Conservation (phyloP, 1,284 basidiomycete species). For the Pisolithus thermaeus region DNA sequence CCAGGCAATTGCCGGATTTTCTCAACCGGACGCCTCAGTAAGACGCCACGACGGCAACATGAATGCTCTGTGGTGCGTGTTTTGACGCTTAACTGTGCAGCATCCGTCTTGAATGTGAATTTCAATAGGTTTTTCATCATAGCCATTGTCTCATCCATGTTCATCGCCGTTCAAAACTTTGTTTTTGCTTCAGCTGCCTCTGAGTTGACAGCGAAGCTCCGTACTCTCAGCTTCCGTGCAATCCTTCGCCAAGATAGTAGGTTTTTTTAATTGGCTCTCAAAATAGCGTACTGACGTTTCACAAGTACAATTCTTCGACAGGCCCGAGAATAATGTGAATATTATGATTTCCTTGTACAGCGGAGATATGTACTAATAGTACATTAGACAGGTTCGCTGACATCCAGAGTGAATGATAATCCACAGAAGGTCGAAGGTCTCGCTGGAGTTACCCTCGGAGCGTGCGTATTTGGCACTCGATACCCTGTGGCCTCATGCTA, state of each 20-base stretch:
- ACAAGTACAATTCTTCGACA: conserved; percentile 81
- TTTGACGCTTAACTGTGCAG: background rate
- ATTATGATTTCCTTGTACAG: background rate
- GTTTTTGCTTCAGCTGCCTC: conserved; percentile 66
- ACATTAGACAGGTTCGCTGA: conserved; percentile 71
- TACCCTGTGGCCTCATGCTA: background rate
- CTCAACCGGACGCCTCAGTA: conserved; percentile 32
- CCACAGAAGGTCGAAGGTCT: conserved; percentile 91
- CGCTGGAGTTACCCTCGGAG: conserved; percentile 83
- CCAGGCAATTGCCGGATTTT: conserved; percentile 62
- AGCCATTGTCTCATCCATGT: conserved; percentile 59
- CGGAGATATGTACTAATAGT: background rate
- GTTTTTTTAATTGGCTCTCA: conserved; percentile 17
- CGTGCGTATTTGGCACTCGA: conserved; percentile 35
- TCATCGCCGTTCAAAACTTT: conserved; percentile 64
- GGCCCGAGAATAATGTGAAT: conserved; percentile 71
- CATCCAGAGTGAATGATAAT: conserved; percentile 78
- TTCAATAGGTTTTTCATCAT: conserved; percentile 72
- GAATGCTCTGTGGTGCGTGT: conserved; percentile 57
- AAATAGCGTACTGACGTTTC: conserved; percentile 5
- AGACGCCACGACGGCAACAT: conserved; percentile 57
- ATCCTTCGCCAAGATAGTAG: conserved; percentile 80
- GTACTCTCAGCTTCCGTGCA: conserved; percentile 66
- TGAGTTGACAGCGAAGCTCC: conserved; percentile 60
- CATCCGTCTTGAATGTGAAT: conserved; percentile 7